These are phyloP conservation scores for Ampelomyces quisqualis DNA, from an alignment of 2,329 filamentous ascomycete species.

Conservation along the genomic window DNA sequence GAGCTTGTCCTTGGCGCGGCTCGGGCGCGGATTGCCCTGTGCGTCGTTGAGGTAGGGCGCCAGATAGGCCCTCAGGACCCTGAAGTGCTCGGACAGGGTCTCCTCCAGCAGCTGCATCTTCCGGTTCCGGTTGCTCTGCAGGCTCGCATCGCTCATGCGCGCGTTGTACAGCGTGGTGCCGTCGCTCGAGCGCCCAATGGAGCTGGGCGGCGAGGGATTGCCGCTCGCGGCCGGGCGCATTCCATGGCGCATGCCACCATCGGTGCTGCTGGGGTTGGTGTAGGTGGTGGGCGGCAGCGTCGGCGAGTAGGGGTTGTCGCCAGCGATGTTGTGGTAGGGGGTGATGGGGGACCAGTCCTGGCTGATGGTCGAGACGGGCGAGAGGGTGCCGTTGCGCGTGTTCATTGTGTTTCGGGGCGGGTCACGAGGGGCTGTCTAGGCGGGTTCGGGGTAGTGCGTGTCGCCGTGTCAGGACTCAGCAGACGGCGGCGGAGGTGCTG, in stretches of 20 bases:
- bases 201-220: constrained; percentile 82
- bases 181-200: constrained; percentile 80
- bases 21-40: constrained; percentile 70
- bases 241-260: constrained; percentile 56
- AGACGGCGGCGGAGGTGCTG: constrained; percentile 8
- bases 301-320: constrained; percentile 44
- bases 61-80: constrained; percentile 74
- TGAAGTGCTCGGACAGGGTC: constrained; percentile 77
- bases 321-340: constrained; percentile 40
- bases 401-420: constrained; percentile 36
- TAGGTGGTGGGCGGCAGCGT: constrained; percentile 38
- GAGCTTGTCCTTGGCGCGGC: constrained; percentile 92
- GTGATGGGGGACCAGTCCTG: constrained; percentile 46
- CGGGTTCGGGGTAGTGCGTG: constrained; percentile 12
- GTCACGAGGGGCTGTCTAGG: constrained; percentile 23
- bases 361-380: constrained; percentile 44
- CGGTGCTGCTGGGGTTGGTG: constrained; percentile 39
- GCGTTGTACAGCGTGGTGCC: constrained; percentile 66
- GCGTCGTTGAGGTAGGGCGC: constrained; percentile 71
- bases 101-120: constrained; percentile 63
- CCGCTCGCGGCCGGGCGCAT: constrained; percentile 47
- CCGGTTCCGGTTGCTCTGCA: constrained; percentile 60
- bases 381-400: constrained; percentile 43
- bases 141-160: constrained; percentile 54
- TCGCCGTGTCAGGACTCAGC: constrained; percentile 8